Evolutionary conservation across 768 basidiomycete species (phyloP).

Genomic region (Podaxis carcinomalis): DNA sequence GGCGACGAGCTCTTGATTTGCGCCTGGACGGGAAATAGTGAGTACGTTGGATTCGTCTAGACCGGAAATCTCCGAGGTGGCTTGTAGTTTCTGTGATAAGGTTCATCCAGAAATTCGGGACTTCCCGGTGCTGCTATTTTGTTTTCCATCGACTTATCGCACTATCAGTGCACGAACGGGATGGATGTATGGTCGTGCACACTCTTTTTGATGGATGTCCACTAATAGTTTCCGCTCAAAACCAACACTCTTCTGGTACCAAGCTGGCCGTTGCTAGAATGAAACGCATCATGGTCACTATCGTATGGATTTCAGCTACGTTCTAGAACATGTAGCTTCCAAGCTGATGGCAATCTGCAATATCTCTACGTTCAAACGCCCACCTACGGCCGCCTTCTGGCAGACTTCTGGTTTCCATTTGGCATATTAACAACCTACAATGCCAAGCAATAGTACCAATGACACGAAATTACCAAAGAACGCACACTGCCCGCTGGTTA

Average conservation of each 20-base stretch:
- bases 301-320: neutral
- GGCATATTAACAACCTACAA: neutral
- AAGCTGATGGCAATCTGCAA: neutral
- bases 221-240: too few relatives aligned
- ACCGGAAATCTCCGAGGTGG: constrained; percentile 38
- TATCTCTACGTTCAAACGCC: neutral
- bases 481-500: neutral
- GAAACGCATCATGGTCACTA: too few relatives aligned
- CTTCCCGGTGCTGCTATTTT: neutral
- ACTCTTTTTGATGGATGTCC: too few relatives aligned
- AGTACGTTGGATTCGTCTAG: constrained; percentile 19
- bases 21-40: constrained; percentile 23
- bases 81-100: constrained; percentile 35
- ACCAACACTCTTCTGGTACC: too few relatives aligned
- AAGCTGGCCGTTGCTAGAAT: too few relatives aligned
- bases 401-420: neutral
- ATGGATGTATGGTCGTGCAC: too few relatives aligned
- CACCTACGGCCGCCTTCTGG: neutral
- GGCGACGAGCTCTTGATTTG: constrained; percentile 40
- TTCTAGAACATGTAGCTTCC: neutral
- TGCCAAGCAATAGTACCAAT: neutral
- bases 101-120: constrained; percentile 18
- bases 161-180: too few relatives aligned
- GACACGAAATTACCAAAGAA: neutral
- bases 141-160: neutral